Base-by-base conservation (phyloP, 768 basidiomycete genomes). In the Lentinula sp. region DNA sequence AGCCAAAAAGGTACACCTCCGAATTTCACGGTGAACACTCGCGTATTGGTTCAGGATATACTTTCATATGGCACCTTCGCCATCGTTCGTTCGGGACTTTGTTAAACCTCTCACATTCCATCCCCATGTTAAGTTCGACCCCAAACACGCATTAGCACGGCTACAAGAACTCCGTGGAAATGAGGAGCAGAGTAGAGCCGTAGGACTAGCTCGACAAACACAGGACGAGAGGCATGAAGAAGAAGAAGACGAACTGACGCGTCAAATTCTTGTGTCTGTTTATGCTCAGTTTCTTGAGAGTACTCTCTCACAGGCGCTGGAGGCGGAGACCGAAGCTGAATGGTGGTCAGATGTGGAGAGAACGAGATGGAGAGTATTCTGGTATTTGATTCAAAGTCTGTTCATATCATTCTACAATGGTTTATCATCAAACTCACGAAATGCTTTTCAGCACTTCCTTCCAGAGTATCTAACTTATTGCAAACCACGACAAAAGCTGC, bases 261-360 rank as follows among this genome's bases (percentile, higher is more conserved):
- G 23, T 10, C 55, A 43, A 39, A 43, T 40, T 7, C 40, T 83
- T 0, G 76, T 84, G 4, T 79, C 79, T 7, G 62, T 91, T 15
- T 93, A 93, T 67, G 75, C 84, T 5, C 80, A 87, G 58, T 80
- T 84, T 1, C 72, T 95, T 66, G 83, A 91, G 63, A 67, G 76
- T 21, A 84, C 86, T 61, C 71, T 96, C 61, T 68, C 76, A 9
- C 84, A 91, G 67, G 91, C 94, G 1, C 76, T 83, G 8, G 71
- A 84, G 37, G 83, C 86, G 11, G 93, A 95, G 66, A 72, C 78
- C 6, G 91, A 94, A 66, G 84, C 90, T 18, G 84, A 89, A 49
- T 97, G 90, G 89, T 98, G 95, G 95, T 79, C 80, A 15, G 80
- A 84, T 32, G 70, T 89, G 45, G 86, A 88, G 63, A 79, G 84